A percentile compares a stretch with the other conserved stretches of the same genome.
Evolutionary conservation across 108 stramenopile species (phyloP).

Genomic region (Parmales sp.): DNA sequence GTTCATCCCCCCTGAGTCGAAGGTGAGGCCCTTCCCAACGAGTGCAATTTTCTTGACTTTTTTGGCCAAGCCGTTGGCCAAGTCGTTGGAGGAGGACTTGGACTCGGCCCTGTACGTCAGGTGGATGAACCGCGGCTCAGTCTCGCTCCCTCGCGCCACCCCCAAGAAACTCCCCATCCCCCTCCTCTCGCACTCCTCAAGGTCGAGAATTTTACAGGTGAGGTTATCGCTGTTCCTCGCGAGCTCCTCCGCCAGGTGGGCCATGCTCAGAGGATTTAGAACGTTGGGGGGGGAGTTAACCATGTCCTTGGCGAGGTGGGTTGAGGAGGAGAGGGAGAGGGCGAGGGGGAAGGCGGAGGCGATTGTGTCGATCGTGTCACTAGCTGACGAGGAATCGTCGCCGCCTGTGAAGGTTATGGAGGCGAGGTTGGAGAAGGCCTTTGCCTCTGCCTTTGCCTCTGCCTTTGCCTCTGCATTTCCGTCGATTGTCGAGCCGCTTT

Average conservation of each 20-base stretch:
- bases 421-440: slow-evolving; percentile 40
- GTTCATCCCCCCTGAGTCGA: slow-evolving; percentile 99
- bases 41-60: slow-evolving; percentile 60
- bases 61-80: too few relatives aligned
- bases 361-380: slow-evolving; percentile 19
- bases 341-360: slow-evolving; percentile 49
- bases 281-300: slow-evolving; percentile 96
- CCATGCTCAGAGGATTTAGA: slow-evolving; percentile 68
- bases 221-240: slow-evolving; percentile 63
- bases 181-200: slow-evolving; percentile 67
- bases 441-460: too few relatives aligned
- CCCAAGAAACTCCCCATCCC: slow-evolving; percentile 91
- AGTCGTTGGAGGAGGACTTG: background rate
- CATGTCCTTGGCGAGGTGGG: slow-evolving; percentile 72
- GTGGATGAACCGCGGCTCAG: slow-evolving; percentile 93
- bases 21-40: slow-evolving; percentile 89
- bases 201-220: slow-evolving; percentile 62
- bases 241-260: slow-evolving; percentile 65
- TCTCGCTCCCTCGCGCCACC: slow-evolving; percentile 80
- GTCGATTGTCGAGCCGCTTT: background rate
- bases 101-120: slow-evolving; percentile 72
- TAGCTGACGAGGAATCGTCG: slow-evolving; percentile 20
- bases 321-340: slow-evolving; percentile 45
- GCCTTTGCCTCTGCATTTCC: slow-evolving; percentile 49
- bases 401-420: slow-evolving; percentile 17